Conservation (phyloP, 2,329 filamentous ascomycete species). For the Colletotrichum noveboracense region DNA sequence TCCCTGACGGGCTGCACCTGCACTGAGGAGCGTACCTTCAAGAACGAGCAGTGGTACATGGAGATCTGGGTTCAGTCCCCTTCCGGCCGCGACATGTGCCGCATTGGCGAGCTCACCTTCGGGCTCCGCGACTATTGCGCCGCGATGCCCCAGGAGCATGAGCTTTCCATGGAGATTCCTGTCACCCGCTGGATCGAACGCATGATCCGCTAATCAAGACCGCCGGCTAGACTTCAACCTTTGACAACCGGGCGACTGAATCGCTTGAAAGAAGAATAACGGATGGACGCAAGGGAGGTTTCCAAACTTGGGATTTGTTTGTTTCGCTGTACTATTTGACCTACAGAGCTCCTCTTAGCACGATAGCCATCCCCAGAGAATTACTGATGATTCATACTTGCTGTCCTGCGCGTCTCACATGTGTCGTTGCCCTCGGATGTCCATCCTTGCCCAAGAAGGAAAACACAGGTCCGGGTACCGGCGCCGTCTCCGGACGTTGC, state of each 20-base stretch:
- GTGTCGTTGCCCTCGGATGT: not conserved
- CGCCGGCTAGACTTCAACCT: not conserved
- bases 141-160: not conserved
- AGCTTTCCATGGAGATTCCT: not conserved
- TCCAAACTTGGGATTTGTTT: slow-evolving; percentile 1
- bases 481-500: not conserved
- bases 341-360: slow-evolving; percentile 13
- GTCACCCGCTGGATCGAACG: not conserved
- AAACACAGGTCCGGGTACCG: not conserved
- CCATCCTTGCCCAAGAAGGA: not conserved
- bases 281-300: not conserved
- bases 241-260: not conserved
- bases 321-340: slow-evolving; percentile 14
- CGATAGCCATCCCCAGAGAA: slow-evolving; percentile 13
- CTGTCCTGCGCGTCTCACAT: not conserved
- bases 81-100: not conserved
- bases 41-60: not conserved
- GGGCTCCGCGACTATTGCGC: not conserved
- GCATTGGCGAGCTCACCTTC: not conserved
- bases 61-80: not conserved
- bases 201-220: not conserved
- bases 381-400: slow-evolving; percentile 11
- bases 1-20: slow-evolving; percentile 43
- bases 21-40: slow-evolving; percentile 42
- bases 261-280: not conserved